A percentile compares a stretch with the other conserved stretches of the same genome.
Evolutionary conservation across 345 rosid genomes (phyloP).

Genomic region (Microcos paniculata): DNA sequence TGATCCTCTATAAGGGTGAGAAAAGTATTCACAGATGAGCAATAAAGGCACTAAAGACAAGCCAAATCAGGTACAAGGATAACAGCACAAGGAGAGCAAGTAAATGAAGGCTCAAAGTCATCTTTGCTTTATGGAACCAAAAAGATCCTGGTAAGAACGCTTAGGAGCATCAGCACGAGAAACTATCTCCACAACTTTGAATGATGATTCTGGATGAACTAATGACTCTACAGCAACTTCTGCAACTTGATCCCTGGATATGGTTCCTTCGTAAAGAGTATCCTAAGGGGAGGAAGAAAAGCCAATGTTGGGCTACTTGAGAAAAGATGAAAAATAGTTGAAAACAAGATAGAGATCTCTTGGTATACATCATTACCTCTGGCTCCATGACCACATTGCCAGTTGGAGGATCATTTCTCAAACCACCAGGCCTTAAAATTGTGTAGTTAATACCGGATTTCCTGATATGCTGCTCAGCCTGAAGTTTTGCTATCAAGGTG

Average conservation of each 20-base stretch:
- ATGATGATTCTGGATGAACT: conserved; percentile 56
- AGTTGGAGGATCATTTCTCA: conserved; percentile 73
- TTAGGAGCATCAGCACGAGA: conserved; percentile 69
- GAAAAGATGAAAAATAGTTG: background rate
- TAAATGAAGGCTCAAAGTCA: conserved; percentile 14
- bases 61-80: background rate
- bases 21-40: background rate
- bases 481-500: conserved; percentile 87
- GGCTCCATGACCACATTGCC: conserved; percentile 87
- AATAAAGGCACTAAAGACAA: background rate
- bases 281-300: conserved; percentile 39
- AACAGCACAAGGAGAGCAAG: background rate
- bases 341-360: background rate
- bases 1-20: background rate
- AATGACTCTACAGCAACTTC: conserved; percentile 85
- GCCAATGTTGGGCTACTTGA: background rate
- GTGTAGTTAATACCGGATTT: conserved; percentile 82
- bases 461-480: conserved; percentile 78
- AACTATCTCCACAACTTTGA: conserved; percentile 78
- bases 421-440: conserved; percentile 81
- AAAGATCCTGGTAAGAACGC: conserved; percentile 61
- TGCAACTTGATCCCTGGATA: conserved; percentile 84
- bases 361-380: conserved; percentile 48
- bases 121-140: conserved; percentile 55
- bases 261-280: conserved; percentile 68